phyloP scores from a whole-genome alignment of 2,329 filamentous ascomycete genomes.

The Biscogniauxia sp. region DNA sequence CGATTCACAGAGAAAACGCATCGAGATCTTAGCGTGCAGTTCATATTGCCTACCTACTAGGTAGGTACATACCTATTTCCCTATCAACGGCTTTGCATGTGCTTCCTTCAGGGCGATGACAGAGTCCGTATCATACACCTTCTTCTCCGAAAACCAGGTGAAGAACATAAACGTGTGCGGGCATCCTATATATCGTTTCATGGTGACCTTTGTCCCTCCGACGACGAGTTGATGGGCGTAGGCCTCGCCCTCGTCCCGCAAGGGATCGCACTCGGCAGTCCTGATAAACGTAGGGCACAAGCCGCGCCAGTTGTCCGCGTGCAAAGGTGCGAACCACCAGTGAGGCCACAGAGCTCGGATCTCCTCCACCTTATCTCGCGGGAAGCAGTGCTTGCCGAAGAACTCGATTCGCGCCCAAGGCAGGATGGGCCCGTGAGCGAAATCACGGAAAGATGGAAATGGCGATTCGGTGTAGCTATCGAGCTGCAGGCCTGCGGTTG shows the following conservation, averaged over 20 bases:
- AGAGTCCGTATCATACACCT: conserved; percentile 34
- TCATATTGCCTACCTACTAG: too few relatives aligned
- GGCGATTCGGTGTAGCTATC: conserved; percentile 34
- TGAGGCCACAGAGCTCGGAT: conserved; percentile 29
- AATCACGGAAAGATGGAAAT: conserved; percentile 35
- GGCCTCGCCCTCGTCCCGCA: conserved; percentile 49
- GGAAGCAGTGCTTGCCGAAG: conserved; percentile 31
- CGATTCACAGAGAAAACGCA: neutral
- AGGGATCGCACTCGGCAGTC: conserved; percentile 38
- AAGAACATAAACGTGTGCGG: conserved; percentile 47
- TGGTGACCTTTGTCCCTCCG: conserved; percentile 43
- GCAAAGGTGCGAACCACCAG: conserved; percentile 36
- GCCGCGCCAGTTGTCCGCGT: conserved; percentile 30
- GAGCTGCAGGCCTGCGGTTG: conserved; percentile 28
- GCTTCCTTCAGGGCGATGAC: conserved; percentile 31
- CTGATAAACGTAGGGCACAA: conserved; percentile 35
- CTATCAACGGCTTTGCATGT: conserved; percentile 19
- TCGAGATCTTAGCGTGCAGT: neutral
- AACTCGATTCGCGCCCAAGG: conserved; percentile 35
- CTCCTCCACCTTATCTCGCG: conserved; percentile 25
- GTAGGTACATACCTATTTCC: neutral
- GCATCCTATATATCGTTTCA: conserved; percentile 45
- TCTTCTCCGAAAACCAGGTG: conserved; percentile 26
- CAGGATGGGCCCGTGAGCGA: conserved; percentile 33
- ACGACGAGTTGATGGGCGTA: conserved; percentile 43